phyloP scores from a whole-genome alignment of 1,284 basidiomycete species.

The Moesziomyces sp. region DNA sequence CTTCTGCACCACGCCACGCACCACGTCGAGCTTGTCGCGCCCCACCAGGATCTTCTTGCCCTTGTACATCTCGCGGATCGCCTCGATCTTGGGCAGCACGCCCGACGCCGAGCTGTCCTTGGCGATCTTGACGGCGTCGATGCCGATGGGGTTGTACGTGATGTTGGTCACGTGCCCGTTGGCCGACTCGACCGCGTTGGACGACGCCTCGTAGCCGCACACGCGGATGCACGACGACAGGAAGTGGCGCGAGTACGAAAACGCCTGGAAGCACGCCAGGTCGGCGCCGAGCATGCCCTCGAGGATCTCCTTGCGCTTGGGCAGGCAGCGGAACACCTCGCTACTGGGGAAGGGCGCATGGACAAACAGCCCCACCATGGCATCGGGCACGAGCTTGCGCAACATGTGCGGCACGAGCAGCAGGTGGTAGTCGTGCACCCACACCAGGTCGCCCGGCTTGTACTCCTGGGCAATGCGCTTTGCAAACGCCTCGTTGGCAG shows the following conservation, averaged over 20 bases:
- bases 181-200: slow-evolving; percentile 83
- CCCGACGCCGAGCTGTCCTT: slow-evolving; percentile 83
- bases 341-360: slow-evolving; percentile 97
- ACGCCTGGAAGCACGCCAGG: slow-evolving; percentile 93
- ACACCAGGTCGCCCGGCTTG: slow-evolving; percentile 82
- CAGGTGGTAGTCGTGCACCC: slow-evolving; percentile 78
- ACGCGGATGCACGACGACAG: slow-evolving; percentile 93
- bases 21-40: slow-evolving; percentile 97
- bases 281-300: slow-evolving; percentile 99
- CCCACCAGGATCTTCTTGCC: slow-evolving; percentile 99
- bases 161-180: slow-evolving; percentile 87
- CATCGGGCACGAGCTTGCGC: slow-evolving; percentile 80
- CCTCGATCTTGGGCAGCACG: slow-evolving; percentile 87
- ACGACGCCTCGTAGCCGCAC: slow-evolving; percentile 89
- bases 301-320: slow-evolving; percentile 85
- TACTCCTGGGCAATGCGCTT: slow-evolving; percentile 80
- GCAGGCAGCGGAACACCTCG: slow-evolving; percentile 93
- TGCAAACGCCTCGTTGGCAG: slow-evolving; percentile 88
- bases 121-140: slow-evolving; percentile 90
- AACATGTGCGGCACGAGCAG: slow-evolving; percentile 88
- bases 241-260: slow-evolving; percentile 96
- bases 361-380: slow-evolving; percentile 86
- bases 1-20: slow-evolving; percentile 97
- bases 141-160: slow-evolving; percentile 94
- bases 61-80: slow-evolving; percentile 85